These are phyloP conservation scores for Cardiosporidium cionae DNA, from an alignment of 169 alveolate genomes.

Conservation along the genomic window DNA sequence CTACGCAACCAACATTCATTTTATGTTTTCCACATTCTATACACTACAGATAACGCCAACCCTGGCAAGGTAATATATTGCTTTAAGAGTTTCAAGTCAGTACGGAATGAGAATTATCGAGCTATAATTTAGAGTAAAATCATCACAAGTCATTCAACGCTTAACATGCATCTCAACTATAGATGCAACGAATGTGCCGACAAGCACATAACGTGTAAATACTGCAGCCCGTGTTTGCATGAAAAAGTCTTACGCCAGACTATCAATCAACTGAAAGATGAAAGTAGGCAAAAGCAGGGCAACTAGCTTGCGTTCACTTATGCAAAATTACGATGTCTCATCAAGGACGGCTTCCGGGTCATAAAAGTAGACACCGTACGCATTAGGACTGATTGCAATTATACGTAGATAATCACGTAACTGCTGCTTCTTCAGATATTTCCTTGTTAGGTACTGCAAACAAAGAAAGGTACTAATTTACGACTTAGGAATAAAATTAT, in stretches of 20 bases:
- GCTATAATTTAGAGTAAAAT: too few species aligned
- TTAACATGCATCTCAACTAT: too few species aligned
- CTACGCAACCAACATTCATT: too few species aligned
- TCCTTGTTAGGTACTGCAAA: slow-evolving; percentile 91
- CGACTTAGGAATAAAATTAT: neutral
- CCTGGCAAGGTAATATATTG: too few species aligned
- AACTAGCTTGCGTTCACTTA: neutral
- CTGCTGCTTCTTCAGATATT: slow-evolving; percentile 93
- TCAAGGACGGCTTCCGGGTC: neutral
- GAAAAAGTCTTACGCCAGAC: neutral
- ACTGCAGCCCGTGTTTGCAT: neutral
- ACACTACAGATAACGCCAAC: too few species aligned
- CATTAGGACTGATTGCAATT: slow-evolving; percentile 74
- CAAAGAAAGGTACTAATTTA: neutral
- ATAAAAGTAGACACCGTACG: slow-evolving; percentile 36
- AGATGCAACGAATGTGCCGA: too few species aligned
- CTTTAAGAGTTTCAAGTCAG: too few species aligned
- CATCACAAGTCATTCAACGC: too few species aligned
- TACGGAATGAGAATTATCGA: too few species aligned
- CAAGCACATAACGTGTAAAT: too few species aligned
- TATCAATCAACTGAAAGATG: neutral
- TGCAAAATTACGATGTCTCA: neutral
- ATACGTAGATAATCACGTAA: slow-evolving; percentile 95
- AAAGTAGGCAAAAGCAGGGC: neutral
- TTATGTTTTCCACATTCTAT: too few species aligned